Evolutionary conservation across 202 grass and related monocot species (phyloP).

Genomic region (Brachypodium distachyon): DNA sequence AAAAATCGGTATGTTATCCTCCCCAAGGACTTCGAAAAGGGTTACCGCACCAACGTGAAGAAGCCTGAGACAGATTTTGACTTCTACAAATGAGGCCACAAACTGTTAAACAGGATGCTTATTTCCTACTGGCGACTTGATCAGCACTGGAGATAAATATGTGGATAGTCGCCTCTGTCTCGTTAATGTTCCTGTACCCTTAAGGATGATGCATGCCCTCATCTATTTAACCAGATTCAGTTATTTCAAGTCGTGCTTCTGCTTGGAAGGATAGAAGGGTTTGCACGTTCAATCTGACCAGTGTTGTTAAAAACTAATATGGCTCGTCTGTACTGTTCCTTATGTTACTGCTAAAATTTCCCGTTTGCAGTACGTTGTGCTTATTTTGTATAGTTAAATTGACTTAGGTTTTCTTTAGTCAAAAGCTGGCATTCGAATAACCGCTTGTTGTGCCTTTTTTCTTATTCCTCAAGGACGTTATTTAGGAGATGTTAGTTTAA

Average conservation of each 20-base stretch:
- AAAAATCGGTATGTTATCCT: slow-evolving; percentile 81
- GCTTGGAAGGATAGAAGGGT: background rate
- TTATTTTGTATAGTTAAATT: no score
- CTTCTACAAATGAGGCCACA: slow-evolving; percentile 61
- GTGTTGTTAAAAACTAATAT: background rate
- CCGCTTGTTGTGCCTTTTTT: no score
- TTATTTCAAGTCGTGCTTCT: background rate
- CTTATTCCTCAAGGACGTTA: no score
- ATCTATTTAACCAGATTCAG: background rate
- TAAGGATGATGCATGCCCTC: background rate
- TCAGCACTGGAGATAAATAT: background rate
- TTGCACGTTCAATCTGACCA: background rate
- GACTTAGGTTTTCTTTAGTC: no score
- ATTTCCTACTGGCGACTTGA: background rate
- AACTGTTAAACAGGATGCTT: background rate
- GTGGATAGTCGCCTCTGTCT: background rate
- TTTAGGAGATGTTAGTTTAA: no score
- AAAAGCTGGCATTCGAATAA: no score
- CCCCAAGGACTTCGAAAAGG: slow-evolving; percentile 78
- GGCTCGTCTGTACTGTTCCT: background rate
- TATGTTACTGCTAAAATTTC: background rate
- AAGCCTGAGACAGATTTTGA: slow-evolving; percentile 76
- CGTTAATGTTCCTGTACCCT: background rate
- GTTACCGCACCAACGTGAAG: slow-evolving; percentile 76
- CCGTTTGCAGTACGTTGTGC: background rate